Base-by-base conservation (phyloP, 257 asterid species). In the Solanum corneliomulleri region DNA sequence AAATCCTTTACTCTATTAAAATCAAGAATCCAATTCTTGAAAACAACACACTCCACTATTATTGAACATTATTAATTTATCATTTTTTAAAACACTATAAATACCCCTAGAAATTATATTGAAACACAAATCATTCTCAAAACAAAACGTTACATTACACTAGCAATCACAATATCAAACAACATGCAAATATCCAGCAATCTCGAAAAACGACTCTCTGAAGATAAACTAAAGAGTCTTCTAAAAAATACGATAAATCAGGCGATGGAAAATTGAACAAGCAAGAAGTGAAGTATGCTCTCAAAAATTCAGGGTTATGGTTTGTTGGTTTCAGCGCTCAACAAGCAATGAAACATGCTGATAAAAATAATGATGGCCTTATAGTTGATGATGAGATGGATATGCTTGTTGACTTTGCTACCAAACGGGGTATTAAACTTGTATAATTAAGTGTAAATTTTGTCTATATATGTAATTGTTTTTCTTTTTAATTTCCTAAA, bases 261-360 rank as follows among this genome's bases (percentile, higher is more conserved):
- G 86, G 88, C 0, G 91, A 87, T 39, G 87, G 83, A 2, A 42
- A 71, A 21, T 11, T 89, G n/a, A 42, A 35, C 60, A 62, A 9
- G 86, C 25, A 66, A 6, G 90, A 89, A 39, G 6, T 89, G 85
- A 62, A 64, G 58, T 85, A 3, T 13, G 91, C 83, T 4, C 85
- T 87, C 31, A 31, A 3, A 31, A 0, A 31, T 3, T 3, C 4
- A 31, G 33, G 33, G 33, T 31, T 31, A 31, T 31, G 33, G 33
- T 31, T 31, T 31, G 3, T 3, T 31, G 33, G 33, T 31, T 3
- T 31, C 4, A 3, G 0, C 3, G 91, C 91, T 64, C 2, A 33
- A 13, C 64, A 74, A 9, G 85, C 85, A 7, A 58, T 84, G 60
- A 3, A 3, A 0, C 20, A 27, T 52, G 91, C 86, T 9, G 88